Conservation (phyloP, 208 protist species). For the Crithidia acanthocephali region DNA sequence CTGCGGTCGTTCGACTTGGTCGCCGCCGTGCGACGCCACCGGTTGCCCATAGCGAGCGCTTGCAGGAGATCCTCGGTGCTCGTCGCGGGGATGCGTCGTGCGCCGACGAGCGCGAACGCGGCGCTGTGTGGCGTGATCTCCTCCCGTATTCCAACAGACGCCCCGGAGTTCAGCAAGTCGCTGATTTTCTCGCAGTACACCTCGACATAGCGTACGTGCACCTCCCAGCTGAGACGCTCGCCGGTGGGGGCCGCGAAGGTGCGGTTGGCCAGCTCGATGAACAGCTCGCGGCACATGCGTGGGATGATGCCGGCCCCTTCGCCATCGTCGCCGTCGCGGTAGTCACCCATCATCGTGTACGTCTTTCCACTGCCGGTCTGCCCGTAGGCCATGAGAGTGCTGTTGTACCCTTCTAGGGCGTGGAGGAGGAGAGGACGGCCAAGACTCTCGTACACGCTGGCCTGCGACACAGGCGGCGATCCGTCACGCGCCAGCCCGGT, state of each 20-base stretch:
- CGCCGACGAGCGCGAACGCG: conserved; percentile 67
- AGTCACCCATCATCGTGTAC: conserved; percentile 89
- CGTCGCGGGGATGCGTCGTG: conserved; percentile 48
- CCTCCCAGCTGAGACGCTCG: conserved; percentile 76
- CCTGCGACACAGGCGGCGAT: conserved; percentile 60
- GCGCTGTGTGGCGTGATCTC: conserved; percentile 65
- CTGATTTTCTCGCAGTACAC: conserved; percentile 92
- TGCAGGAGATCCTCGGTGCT: conserved; percentile 66
- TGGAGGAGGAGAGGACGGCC: conserved; percentile 91
- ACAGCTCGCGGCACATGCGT: conserved; percentile 82
- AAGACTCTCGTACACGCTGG: conserved; percentile 82
- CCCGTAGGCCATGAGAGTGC: conserved; percentile 92
- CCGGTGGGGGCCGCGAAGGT: conserved; percentile 45
- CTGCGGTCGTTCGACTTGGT: conserved; percentile 86
- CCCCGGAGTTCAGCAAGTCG: conserved; percentile 80
- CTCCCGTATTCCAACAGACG: conserved; percentile 65
- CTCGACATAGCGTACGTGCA: conserved; percentile 87
- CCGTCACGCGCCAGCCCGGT: conserved; percentile 48
- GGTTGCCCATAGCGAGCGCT: conserved; percentile 71
- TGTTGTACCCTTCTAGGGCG: conserved; percentile 91
- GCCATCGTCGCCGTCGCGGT: conserved; percentile 13
- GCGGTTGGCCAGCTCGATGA: conserved; percentile 57
- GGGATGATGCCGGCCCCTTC: conserved; percentile 81
- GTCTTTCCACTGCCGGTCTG: conserved; percentile 93
- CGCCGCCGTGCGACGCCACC: conserved; percentile 64